Evolutionary conservation across 140 eudicot genomes (phyloP).

Genomic region (Stevia rebaudiana): DNA sequence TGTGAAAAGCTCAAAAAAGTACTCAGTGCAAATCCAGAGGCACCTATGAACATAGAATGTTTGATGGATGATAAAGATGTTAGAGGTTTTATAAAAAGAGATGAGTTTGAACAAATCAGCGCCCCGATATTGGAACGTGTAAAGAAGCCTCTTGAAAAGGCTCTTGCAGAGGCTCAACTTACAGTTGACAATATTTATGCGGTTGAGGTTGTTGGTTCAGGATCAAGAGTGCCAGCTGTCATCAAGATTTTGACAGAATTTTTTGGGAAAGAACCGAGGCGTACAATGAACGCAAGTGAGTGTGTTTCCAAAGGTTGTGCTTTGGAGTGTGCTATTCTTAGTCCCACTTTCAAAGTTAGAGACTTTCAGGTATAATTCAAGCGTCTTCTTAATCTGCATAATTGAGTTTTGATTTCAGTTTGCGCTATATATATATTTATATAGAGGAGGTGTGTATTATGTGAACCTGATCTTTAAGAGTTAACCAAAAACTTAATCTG

Average conservation of each 20-base stretch:
- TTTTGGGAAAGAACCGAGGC: slow-evolving; percentile 84
- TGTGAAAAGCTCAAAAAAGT: slow-evolving; percentile 84
- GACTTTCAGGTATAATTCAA: slow-evolving; percentile 58
- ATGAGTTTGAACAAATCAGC: slow-evolving; percentile 75
- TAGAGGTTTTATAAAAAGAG: slow-evolving; percentile 70
- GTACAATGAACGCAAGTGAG: slow-evolving; percentile 91
- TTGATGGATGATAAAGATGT: slow-evolving; percentile 83
- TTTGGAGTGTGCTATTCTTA: slow-evolving; percentile 72
- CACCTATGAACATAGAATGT: slow-evolving; percentile 84
- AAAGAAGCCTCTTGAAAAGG: slow-evolving; percentile 68
- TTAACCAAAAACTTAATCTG: no score
- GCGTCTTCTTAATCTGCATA: not conserved
- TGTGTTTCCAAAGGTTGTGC: slow-evolving; percentile 89
- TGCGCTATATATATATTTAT: not conserved
- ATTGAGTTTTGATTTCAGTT: not conserved
- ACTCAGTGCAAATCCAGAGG: slow-evolving; percentile 77
- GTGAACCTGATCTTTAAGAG: no score
- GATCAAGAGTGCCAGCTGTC: slow-evolving; percentile 79
- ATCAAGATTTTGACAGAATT: slow-evolving; percentile 69
- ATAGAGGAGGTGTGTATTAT: no score
- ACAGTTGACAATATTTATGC: slow-evolving; percentile 57
- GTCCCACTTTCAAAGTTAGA: slow-evolving; percentile 80
- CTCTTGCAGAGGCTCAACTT: slow-evolving; percentile 70
- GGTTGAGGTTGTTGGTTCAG: slow-evolving; percentile 84
- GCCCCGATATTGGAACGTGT: slow-evolving; percentile 69